Base-by-base conservation (phyloP, 2,329 filamentous ascomycete species). In the Hansfordia pulvinata region DNA sequence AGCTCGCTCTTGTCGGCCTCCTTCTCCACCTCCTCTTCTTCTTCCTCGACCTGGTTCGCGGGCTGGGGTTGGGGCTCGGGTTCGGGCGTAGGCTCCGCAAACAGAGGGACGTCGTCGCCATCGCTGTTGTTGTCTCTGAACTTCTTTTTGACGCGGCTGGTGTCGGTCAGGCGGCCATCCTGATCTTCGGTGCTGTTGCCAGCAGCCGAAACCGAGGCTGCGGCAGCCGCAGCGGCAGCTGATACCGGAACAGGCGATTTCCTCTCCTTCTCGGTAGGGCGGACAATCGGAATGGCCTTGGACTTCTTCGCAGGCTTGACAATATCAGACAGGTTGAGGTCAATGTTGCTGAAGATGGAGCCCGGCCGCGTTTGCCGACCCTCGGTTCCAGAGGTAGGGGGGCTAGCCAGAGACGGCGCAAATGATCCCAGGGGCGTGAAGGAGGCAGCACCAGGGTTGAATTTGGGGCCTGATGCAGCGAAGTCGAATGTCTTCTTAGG, bases 211-310 rank as follows among this genome's bases (percentile, higher is more conserved):
- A 26, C 20, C 10, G 26, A 10, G 17, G n/a, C 23, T 5, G 31
- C 17, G 11, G 31, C 14, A 11, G 24, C 23, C 20, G 36, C 32
- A 15, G 31, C 31, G 7, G 35, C 29, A 8, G 42, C n/a, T n/a
- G n/a, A n/a, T n/a, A n/a, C n/a, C 7, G 15, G 14, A 5, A n/a
- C 17, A 4, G 36, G 30, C 2, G 49, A 44, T 10, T 51, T 46
- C 2, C 48, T 51, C 37, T 60, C 57, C 31, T 35, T 53, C 39
- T 60, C 73, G 30, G 72, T 62, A 2, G 81, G 80, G 20, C 64
- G 64, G 8, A 88, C 54, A 35, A 93, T 92, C 0, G 85, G 80
- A 29, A 93, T 69, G 8, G 84, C 84, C 54, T 90, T 94, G 4
- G 76, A 82, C 39, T 72, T 74, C 53, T 80, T 84, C 1, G 55